Evolutionary conservation across 2,329 filamentous ascomycete genomes (phyloP), one percentile per base, ranked within the genome.

Genomic region (Nemania abortiva): DNA sequence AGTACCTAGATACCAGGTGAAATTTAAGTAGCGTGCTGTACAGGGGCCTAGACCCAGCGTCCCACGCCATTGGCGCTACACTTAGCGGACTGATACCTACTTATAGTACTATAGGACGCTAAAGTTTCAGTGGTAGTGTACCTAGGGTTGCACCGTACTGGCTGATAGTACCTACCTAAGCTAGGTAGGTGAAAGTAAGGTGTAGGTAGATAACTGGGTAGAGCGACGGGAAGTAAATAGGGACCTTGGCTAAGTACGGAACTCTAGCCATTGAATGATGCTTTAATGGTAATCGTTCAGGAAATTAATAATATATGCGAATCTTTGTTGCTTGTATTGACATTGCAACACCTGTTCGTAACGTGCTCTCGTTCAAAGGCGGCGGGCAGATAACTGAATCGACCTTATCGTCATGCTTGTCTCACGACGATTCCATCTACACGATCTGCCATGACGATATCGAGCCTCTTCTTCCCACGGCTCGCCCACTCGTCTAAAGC

Each of bases 401-500:
- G 39, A 60, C 42, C 29, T 61, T 10, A 39, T 18, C 42, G 29
- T 29, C 47, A 65, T 53, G 62, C 39, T 65, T 24, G 34, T 42
- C 47, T n/a, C 34, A 11, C 42, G 27, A 62, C 45, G 15, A 27
- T n/a, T 18, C 34, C 20, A 15, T 52, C 42, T 29, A 15, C 50
- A 31, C 54, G 49, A 52, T 18, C 42, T 11, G 4, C 61, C 61
- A 18, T 45, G 22, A 47, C 65, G 61, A 65, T 49, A 20, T 42
- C 61, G 34, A 68, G 52, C 47, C 56, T 61, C 45, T n/a, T 20
- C 42, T 27, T 62, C 27, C 37, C 39, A 7, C 61, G 49, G 3
- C 45, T 60, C 42, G 34, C 42, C 1, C 29, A 47, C 5, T 31
- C 58, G 10, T 63, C 13, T 29, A 63, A 20, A 29, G 24, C 27